These are phyloP conservation scores for Malassezia japonica DNA, from an alignment of 1,284 basidiomycete genomes.

Conservation along the genomic window DNA sequence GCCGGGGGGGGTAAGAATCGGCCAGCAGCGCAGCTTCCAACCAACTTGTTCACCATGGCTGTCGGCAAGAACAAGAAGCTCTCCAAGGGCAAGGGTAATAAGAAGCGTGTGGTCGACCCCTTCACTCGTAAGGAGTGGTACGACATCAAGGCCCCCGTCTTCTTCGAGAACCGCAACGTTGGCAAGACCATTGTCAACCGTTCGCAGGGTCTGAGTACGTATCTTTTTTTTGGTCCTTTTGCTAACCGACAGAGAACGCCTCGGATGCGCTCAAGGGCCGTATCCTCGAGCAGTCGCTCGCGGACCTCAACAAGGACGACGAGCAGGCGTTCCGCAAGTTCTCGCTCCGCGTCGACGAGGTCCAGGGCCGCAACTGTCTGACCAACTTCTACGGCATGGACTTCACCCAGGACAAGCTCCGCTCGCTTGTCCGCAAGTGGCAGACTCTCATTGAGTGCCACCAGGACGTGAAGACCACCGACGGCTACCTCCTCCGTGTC, in stretches of 20 bases:
- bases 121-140: constrained; percentile 99
- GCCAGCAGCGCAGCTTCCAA: not conserved
- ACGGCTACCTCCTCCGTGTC: constrained; percentile 97
- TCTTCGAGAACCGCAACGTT: constrained; percentile 91
- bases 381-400: constrained; percentile 99
- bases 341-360: constrained; percentile 91
- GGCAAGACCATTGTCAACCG: constrained; percentile 99
- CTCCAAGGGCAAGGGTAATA: constrained; percentile 98
- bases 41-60: constrained; percentile 26
- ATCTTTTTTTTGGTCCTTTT: not conserved
- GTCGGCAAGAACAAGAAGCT: constrained; percentile 85
- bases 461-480: constrained; percentile 97
- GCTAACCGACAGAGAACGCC: constrained; percentile 68
- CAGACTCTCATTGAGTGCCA: constrained; percentile 97
- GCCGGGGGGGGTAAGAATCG: not conserved
- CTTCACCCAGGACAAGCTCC: constrained; percentile 99
- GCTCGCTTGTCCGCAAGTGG: constrained; percentile 99
- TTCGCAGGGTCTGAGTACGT: constrained; percentile 91
- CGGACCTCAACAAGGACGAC: constrained; percentile 98
- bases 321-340: constrained; percentile 99
- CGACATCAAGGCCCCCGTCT: constrained; percentile 96
- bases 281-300: constrained; percentile 90
- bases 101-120: constrained; percentile 97
- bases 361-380: constrained; percentile 97
- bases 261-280: constrained; percentile 97